Conservation (phyloP, 176 grass and related monocot species). For the Alopecurus myosuroides region DNA sequence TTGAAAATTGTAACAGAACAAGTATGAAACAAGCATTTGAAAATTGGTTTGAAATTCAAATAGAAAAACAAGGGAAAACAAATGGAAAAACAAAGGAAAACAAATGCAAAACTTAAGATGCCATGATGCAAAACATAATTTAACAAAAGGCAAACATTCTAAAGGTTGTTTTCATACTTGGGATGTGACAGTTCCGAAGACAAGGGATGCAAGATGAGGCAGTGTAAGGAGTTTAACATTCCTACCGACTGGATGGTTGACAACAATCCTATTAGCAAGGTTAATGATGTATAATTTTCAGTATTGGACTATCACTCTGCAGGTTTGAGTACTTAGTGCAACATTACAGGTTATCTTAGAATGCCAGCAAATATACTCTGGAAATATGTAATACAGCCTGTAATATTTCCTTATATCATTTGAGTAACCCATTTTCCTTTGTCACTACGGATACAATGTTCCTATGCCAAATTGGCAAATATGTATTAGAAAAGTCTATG, state of each 20-base stretch:
- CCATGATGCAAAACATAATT: no score
- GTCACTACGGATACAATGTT: constrained; percentile 84
- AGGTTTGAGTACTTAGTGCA: background rate
- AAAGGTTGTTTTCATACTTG: no score
- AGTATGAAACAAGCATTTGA: no score
- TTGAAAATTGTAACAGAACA: no score
- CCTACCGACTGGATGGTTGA: constrained; percentile 98
- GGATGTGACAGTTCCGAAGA: no score
- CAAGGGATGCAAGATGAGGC: constrained; percentile 75
- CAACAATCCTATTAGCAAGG: constrained; percentile 86
- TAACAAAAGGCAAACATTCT: no score
- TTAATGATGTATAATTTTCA: constrained; percentile 23
- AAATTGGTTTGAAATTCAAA: no score
- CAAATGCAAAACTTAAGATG: no score
- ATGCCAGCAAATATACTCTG: background rate
- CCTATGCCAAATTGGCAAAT: no score
- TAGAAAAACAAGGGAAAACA: no score
- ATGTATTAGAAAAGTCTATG: no score
- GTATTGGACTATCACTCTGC: background rate
- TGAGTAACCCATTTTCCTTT: background rate
- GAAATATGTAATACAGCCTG: constrained; percentile 4
- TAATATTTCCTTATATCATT: background rate
- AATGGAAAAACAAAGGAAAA: no score
- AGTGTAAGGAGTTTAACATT: constrained; percentile 90
- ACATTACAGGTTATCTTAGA: background rate